A percentile compares a stretch with the other conserved stretches of the same genome.
phyloP scores from a whole-genome alignment of 495 filamentous ascomycete genomes.

The Venustampulla echinocandica region DNA sequence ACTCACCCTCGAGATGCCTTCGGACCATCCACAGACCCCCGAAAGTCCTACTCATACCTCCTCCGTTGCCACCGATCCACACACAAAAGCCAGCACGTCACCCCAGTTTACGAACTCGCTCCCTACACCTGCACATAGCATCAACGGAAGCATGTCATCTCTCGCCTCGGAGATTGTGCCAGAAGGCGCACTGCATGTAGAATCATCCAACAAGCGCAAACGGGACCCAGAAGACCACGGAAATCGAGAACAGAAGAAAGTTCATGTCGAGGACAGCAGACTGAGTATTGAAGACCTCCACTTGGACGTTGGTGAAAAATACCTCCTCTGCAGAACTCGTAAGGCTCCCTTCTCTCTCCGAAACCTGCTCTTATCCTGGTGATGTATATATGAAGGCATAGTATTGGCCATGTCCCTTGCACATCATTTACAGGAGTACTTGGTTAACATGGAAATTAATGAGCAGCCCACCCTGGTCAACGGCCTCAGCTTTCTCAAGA shows the following conservation, averaged over 20 bases:
- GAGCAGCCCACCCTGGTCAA: conserved; percentile 36
- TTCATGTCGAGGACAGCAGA: conserved; percentile 43
- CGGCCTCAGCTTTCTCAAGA: conserved; percentile 37
- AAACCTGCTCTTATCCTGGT: conserved; percentile 10
- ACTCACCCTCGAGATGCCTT: conserved; percentile 23
- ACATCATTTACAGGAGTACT: conserved; percentile 22
- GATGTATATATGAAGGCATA: conserved; percentile 1
- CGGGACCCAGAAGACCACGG: conserved; percentile 36
- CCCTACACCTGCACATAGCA: conserved; percentile 42
- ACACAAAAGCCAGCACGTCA: conserved; percentile 12
- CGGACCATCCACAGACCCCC: conserved; percentile 50
- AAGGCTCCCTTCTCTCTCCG: conserved; percentile 41
- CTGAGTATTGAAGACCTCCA: conserved; percentile 47
- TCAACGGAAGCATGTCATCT: conserved; percentile 42
- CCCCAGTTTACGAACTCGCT: conserved; percentile 13
- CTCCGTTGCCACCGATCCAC: conserved; percentile 3
- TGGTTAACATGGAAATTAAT: conserved; percentile 41
- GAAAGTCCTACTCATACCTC: conserved; percentile 40
- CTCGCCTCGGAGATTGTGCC: conserved; percentile 28
- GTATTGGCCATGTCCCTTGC: conserved; percentile 1
- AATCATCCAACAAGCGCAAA: conserved; percentile 46
- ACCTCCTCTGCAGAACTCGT: conserved; percentile 53
- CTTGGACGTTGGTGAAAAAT: conserved; percentile 47
- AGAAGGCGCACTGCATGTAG: conserved; percentile 34
- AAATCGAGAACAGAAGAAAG: conserved; percentile 46